Evolutionary conservation across 331 rosid species (phyloP), one percentile per base, ranked within the genome.

Genomic region (Acacia concinna): DNA sequence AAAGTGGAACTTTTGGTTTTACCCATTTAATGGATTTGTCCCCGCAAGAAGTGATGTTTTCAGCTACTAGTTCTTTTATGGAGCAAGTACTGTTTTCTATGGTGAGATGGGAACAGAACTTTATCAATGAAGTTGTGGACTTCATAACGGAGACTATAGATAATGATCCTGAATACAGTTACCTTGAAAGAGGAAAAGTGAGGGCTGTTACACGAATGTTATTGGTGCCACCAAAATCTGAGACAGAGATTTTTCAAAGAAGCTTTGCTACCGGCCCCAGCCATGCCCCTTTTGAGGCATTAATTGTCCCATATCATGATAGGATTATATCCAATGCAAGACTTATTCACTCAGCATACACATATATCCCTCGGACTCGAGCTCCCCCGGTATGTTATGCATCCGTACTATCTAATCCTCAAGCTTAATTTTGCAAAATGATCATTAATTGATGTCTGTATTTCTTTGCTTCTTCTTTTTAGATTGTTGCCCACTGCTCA

Each of bases 351-450:
- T 88, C 99, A 32, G 79, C 94, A 71, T 96, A 93, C 85, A 74
- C 97, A 76, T 90, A 87, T 87, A 96, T 96, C 83, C 97, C 99
- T 27, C 88, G 81, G 74, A 78, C 86, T 81, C 89, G 99, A 88
- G 97, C 99, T 71, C 98, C 99, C 38, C 98, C 97, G 4, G 99
- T 96, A 93, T 81, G 91, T 89, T 46, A 70, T 69, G 8, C 70
- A 46, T 71, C 64, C 79, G 81, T 74, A 57, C 78, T 78, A 71
- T 73, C 30, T 32, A 52, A 46, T 67, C 46, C 25, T 74, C 0
- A 6, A 51, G 32, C 54, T 68, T 73, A 35, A 60, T 57, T 47
- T 30, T 23, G 35, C 40, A 47, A 28, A 59, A 64, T 77, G 78
- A 41, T 73, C 71, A 76, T 12, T 62, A 15, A 62, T 71, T 32